phyloP scores from a whole-genome alignment of 495 filamentous ascomycete species.

The Aspergillus campestris region DNA sequence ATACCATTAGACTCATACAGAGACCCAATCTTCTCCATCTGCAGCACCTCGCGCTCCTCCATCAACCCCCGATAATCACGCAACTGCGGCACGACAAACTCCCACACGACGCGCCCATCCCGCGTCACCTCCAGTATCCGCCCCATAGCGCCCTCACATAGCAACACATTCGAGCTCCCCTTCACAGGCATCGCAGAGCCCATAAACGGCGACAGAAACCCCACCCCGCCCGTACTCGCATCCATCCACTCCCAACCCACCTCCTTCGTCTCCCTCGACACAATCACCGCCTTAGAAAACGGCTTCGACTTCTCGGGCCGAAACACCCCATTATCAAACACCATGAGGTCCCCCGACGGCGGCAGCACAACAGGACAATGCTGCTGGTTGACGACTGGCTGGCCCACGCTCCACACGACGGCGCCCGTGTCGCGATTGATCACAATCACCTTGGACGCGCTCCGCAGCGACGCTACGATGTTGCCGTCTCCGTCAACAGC shows the following conservation, averaged over 20 bases:
- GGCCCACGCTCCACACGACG: slow-evolving; percentile 34
- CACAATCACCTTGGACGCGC: slow-evolving; percentile 33
- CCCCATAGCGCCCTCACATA: slow-evolving; percentile 34
- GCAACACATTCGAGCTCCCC: slow-evolving; percentile 30
- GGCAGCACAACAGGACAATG: slow-evolving; percentile 34
- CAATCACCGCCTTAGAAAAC: slow-evolving; percentile 33
- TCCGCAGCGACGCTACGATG: slow-evolving; percentile 35
- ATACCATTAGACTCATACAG: slow-evolving; percentile 26
- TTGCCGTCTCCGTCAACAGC: slow-evolving; percentile 27
- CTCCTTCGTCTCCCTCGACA: slow-evolving; percentile 20
- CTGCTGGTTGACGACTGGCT: slow-evolving; percentile 34
- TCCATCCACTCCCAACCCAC: slow-evolving; percentile 41
- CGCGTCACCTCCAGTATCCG: slow-evolving; percentile 27
- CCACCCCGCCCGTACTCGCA: slow-evolving; percentile 26
- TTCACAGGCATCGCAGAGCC: slow-evolving; percentile 33
- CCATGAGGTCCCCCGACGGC: slow-evolving; percentile 29
- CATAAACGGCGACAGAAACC: slow-evolving; percentile 44
- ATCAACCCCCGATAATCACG: slow-evolving; percentile 15
- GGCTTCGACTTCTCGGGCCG: slow-evolving; percentile 29
- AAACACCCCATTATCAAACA: slow-evolving; percentile 41
- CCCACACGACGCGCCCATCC: slow-evolving; percentile 24
- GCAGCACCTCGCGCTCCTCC: slow-evolving; percentile 3
- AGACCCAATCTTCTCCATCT: slow-evolving; percentile 20
- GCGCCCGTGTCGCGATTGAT: slow-evolving; percentile 29
- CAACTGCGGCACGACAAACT: slow-evolving; percentile 28